Percentiles rank a stretch among this genome's conserved stretches.
phyloP scores from a whole-genome alignment of 148 eudicot species.

The Beta vulgaris region DNA sequence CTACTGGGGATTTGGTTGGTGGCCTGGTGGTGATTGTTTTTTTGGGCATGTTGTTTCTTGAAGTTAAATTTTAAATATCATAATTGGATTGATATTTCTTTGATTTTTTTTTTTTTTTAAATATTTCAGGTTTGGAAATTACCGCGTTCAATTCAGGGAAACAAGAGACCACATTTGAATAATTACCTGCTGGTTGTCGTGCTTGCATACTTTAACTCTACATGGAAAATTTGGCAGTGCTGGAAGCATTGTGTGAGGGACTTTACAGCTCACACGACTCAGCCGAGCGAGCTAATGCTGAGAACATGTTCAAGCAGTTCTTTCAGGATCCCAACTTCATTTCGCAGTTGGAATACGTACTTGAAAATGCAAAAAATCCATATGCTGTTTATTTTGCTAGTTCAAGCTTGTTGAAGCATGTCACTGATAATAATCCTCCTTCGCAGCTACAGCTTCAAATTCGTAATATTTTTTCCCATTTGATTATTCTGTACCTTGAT shows the following conservation, averaged over 20 bases:
- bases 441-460: slow-evolving; percentile 89
- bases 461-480: slow-evolving; percentile 57
- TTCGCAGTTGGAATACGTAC: slow-evolving; percentile 81
- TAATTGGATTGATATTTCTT: slow-evolving; percentile 2
- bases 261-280: slow-evolving; percentile 92
- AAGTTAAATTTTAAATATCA: background rate
- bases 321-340: slow-evolving; percentile 72
- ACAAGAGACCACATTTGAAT: slow-evolving; percentile 23
- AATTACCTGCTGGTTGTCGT: slow-evolving; percentile 17
- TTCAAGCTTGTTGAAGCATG: slow-evolving; percentile 97
- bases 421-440: slow-evolving; percentile 72
- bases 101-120: slow-evolving; percentile 10
- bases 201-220: slow-evolving; percentile 23
- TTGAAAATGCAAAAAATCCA: slow-evolving; percentile 83
- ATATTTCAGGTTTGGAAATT: slow-evolving; percentile 38
- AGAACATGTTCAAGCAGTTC: slow-evolving; percentile 75
- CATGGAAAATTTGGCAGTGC: slow-evolving; percentile 89
- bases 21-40: background rate
- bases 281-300: slow-evolving; percentile 87
- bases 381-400: slow-evolving; percentile 90
- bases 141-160: slow-evolving; percentile 37
- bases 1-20: too few relatives aligned
- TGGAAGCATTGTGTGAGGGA: slow-evolving; percentile 92
- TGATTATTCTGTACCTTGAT: background rate
- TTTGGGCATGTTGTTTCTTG: background rate